Base-by-base conservation (phyloP, 2,329 filamentous ascomycete genomes). In the Onygenales sp. region DNA sequence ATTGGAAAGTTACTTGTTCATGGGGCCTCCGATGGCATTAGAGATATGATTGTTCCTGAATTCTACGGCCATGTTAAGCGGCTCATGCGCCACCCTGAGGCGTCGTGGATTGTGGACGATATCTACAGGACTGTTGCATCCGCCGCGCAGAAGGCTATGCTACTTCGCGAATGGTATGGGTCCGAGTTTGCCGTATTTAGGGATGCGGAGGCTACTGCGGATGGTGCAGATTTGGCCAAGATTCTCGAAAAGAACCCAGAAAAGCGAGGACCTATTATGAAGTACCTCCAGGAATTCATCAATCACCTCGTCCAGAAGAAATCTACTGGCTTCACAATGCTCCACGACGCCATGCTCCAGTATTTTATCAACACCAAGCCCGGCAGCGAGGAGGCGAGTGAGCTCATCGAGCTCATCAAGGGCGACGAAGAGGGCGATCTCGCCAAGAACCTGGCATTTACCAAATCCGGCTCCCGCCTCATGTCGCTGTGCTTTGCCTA, bases 261-360 rank as follows among this genome's bases (percentile, higher is more conserved):
- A 74, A 97, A 97, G 78, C 82, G 89, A 57, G 82, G 81, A 11
- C 83, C 88, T 0, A 91, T 96, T 59, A 87, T 97, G 84, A 86
- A 86, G 66, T 87, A 87, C 65, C 77, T 97, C 52, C 80, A 85
- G 59, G 86, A 88, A 60, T 81, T 95, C 73, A 93, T 95, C 76
- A 95, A 96, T 71, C 83, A 86, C 57, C 80, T 98, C 42, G 81
- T 97, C 47, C 91, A 98, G 72, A 98, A 98, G 81, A 93, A 93
- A 73, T 85, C 93, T 73, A 94, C 89, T 0, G 92, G 89, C 8
- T 97, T 98, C 72, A 97, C 92, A 2, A 94, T 98, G 80, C 81
- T 98, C 17, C 94, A 98, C 70, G 93, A 97, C 64, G 93, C 93
- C 49, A 95, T 98, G 91, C 77, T 96, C 55, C 92, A 98, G 68